phyloP scores from a whole-genome alignment of 2,329 filamentous ascomycete genomes.

The Xenoacremonium recifei region DNA sequence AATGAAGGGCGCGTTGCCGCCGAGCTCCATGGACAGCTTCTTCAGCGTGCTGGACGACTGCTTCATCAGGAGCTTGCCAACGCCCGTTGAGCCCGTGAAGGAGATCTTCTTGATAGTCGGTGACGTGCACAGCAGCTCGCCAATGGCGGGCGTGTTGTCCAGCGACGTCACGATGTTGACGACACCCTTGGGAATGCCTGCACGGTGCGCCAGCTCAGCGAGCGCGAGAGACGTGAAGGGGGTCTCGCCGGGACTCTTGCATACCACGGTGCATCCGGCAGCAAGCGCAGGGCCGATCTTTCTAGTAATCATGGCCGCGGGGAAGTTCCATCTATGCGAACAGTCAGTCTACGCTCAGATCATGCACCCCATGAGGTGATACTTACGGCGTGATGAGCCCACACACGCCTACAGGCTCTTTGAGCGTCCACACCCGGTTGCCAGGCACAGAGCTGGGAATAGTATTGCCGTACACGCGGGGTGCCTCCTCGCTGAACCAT shows the following conservation, averaged over 20 bases:
- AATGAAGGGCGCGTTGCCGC: slow-evolving; percentile 94
- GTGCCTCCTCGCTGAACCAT: slow-evolving; percentile 81
- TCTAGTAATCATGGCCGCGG: slow-evolving; percentile 71
- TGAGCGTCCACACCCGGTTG: slow-evolving; percentile 75
- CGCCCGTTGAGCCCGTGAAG: slow-evolving; percentile 79
- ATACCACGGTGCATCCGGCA: slow-evolving; percentile 92
- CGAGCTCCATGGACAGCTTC: slow-evolving; percentile 81
- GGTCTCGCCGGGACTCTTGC: slow-evolving; percentile 88
- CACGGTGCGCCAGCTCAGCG: slow-evolving; percentile 80
- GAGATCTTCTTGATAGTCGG: slow-evolving; percentile 83
- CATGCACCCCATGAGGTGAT: too few relatives aligned
- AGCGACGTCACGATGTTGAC: slow-evolving; percentile 84
- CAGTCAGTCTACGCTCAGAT: slow-evolving; percentile 4
- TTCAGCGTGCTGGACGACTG: slow-evolving; percentile 84
- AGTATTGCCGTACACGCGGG: slow-evolving; percentile 70
- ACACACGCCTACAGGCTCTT: slow-evolving; percentile 82
- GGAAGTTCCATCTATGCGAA: slow-evolving; percentile 73
- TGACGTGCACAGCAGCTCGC: slow-evolving; percentile 69
- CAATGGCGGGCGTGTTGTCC: slow-evolving; percentile 77
- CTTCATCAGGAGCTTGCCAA: slow-evolving; percentile 80
- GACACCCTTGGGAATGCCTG: slow-evolving; percentile 86
- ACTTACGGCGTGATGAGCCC: slow-evolving; percentile 72
- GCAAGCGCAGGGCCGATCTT: slow-evolving; percentile 76
- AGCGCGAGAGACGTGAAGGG: slow-evolving; percentile 87
- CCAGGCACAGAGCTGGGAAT: slow-evolving; percentile 68